Percentiles rank a stretch among this genome's conserved stretches.
These are phyloP conservation scores for Wickerhamomyces kurtzmanii DNA, from an alignment of 805 yeast species.

Conservation along the genomic window DNA sequence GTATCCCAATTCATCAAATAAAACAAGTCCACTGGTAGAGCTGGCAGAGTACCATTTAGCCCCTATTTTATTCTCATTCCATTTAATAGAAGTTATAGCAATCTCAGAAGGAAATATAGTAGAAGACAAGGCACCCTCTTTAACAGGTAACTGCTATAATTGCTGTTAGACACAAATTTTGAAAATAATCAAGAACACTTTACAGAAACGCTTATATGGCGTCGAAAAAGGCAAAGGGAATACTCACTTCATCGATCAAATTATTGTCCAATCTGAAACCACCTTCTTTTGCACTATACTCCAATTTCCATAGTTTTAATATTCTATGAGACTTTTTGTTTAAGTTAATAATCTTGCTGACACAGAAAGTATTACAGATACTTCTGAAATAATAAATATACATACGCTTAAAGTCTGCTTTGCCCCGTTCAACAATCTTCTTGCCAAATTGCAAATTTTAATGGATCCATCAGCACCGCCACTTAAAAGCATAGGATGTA, in stretches of 20 bases:
- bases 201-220: constrained; percentile 13
- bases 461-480: constrained; percentile 44
- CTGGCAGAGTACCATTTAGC: constrained; percentile 47
- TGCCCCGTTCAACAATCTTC: constrained; percentile 24
- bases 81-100: constrained; percentile 36
- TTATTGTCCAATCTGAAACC: constrained; percentile 30
- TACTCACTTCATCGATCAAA: constrained; percentile 25
- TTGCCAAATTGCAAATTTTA: constrained; percentile 27
- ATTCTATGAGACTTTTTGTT: constrained; percentile 23
- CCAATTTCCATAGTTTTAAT: constrained; percentile 26
- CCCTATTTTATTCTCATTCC: constrained; percentile 40
- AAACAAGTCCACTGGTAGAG: constrained; percentile 37
- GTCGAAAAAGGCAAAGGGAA: constrained; percentile 13
- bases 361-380: too few species aligned
- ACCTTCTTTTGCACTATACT: constrained; percentile 26
- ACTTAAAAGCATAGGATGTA: constrained; percentile 36
- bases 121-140: constrained; percentile 14
- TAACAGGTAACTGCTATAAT: constrained; percentile 11
- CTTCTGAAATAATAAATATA: too few species aligned
- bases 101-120: constrained; percentile 40
- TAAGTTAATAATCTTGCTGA: too few species aligned
- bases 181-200: too few species aligned
- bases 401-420: constrained; percentile 17
- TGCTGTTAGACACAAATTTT: constrained; percentile 22
- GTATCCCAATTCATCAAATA: constrained; percentile 33